Evolutionary conservation across 495 filamentous ascomycete genomes (phyloP).

Genomic region (Hypoxylon subgilvum): DNA sequence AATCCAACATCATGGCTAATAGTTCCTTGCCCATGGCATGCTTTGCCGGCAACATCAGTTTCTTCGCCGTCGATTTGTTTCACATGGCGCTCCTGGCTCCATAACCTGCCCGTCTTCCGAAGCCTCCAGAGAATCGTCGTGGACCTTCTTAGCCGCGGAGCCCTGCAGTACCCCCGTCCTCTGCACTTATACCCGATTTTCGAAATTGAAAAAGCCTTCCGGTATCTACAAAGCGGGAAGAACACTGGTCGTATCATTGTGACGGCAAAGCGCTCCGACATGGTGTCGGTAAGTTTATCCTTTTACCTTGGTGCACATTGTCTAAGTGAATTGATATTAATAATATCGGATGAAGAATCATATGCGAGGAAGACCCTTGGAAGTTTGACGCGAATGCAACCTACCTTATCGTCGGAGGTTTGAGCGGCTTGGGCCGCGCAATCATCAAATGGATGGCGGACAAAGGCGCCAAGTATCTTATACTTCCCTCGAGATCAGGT

Average conservation of each 20-base stretch:
- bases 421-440: conserved; percentile 34
- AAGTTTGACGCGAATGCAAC: conserved; percentile 37
- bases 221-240: conserved; percentile 19
- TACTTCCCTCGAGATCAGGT: conserved; percentile 36
- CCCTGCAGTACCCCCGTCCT: conserved; percentile 4
- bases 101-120: neutral
- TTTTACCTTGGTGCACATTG: neutral
- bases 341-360: conserved; percentile 4
- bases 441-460: conserved; percentile 29
- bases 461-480: conserved; percentile 27
- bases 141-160: conserved; percentile 4
- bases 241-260: conserved; percentile 27
- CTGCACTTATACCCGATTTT: conserved; percentile 21
- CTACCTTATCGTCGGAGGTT: conserved; percentile 46
- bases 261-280: neutral
- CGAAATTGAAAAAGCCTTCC: conserved; percentile 8
- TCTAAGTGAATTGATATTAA: neutral
- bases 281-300: neutral
- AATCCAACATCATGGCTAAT: conserved; percentile 30
- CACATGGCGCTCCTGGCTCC: conserved; percentile 4
- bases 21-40: conserved; percentile 28
- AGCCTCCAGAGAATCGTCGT: neutral
- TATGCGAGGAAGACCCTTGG: conserved; percentile 1
- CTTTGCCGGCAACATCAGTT: conserved; percentile 44
- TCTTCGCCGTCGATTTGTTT: conserved; percentile 41